Conservation (phyloP, 176 grass and related monocot genomes). For the Cocos nucifera region DNA sequence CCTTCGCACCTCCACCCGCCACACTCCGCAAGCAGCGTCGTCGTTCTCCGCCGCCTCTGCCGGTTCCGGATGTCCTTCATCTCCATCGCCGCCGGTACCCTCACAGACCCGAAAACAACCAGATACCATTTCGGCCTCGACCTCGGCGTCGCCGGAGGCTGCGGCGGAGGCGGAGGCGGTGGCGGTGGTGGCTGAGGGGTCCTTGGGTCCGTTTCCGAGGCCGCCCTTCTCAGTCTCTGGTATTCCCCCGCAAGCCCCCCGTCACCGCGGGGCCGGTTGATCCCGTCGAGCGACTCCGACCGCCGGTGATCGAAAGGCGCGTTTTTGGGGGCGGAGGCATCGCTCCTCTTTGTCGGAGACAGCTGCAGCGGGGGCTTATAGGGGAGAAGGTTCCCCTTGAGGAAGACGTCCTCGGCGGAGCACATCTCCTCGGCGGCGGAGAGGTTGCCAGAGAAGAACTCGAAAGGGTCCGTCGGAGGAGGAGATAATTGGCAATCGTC, state of each 20-base stretch:
- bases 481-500: neutral
- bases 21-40: neutral
- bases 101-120: constrained; percentile 4
- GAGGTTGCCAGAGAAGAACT: neutral
- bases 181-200: neutral
- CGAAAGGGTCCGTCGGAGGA: neutral
- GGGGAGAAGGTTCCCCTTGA: constrained; percentile 2
- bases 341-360: no score
- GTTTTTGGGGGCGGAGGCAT: neutral
- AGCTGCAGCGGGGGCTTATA: neutral
- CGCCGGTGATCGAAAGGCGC: neutral
- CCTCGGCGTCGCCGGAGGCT: neutral
- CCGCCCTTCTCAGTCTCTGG: neutral
- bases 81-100: neutral
- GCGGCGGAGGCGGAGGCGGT: neutral
- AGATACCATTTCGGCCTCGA: constrained; percentile 3
- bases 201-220: neutral
- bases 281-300: neutral
- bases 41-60: neutral
- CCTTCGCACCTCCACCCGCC: neutral
- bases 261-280: neutral
- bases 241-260: neutral
- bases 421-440: constrained; percentile 1
- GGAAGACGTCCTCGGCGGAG: constrained; percentile 12
- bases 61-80: constrained; percentile 5